Conservation (phyloP, 441 rosid genomes). For the Hura crepitans region DNA sequence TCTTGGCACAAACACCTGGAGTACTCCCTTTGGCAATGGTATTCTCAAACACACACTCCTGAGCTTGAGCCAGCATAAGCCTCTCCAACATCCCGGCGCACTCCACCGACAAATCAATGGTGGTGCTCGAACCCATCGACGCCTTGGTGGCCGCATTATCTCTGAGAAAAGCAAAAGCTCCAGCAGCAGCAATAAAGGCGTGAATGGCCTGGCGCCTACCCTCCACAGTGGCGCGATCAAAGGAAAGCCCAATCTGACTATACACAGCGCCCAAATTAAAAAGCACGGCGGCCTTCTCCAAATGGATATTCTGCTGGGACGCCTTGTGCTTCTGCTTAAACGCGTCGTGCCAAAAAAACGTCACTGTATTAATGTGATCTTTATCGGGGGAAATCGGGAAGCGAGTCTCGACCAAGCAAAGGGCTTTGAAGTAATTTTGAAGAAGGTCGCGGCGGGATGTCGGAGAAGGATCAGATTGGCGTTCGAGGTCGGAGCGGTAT, state of each 20-base stretch:
- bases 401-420: constrained; percentile 83
- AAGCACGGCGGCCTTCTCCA: constrained; percentile 86
- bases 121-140: constrained; percentile 58
- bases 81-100: constrained; percentile 91
- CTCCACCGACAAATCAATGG: constrained; percentile 77
- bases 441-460: constrained; percentile 73
- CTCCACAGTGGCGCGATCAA: constrained; percentile 71
- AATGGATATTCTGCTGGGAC: constrained; percentile 78
- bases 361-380: constrained; percentile 72
- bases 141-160: constrained; percentile 78
- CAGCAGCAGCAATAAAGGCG: constrained; percentile 79
- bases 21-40: constrained; percentile 92
- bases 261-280: constrained; percentile 78
- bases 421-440: constrained; percentile 62
- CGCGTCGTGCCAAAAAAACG: constrained; percentile 83
- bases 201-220: constrained; percentile 85
- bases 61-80: constrained; percentile 92
- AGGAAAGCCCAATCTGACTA: constrained; percentile 80
- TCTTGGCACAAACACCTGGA: constrained; percentile 93
- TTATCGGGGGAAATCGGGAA: constrained; percentile 86
- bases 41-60: constrained; percentile 95
- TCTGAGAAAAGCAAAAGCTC: constrained; percentile 67
- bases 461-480: constrained; percentile 66
- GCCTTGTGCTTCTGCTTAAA: constrained; percentile 83
- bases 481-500: constrained; percentile 79